Conservation (phyloP, 179 eudicot species). For the Silene noctiflora region DNA sequence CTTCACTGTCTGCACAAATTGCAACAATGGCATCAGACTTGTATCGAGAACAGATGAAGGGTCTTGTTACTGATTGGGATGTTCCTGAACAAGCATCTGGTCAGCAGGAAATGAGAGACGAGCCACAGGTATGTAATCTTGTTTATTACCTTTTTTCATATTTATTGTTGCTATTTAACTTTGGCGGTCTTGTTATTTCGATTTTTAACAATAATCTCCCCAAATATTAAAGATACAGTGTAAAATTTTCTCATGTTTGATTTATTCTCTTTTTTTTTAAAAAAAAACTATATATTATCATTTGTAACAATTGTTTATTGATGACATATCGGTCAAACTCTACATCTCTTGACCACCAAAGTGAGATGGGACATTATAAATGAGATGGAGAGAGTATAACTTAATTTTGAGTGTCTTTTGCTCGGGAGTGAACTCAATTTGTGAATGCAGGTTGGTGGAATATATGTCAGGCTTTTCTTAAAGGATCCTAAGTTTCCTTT, state of each 20-base stretch:
- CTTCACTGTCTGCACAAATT: constrained; percentile 92
- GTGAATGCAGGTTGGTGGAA: constrained; percentile 82
- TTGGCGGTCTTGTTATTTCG: not conserved
- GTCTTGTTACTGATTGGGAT: constrained; percentile 95
- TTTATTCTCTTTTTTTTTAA: not conserved
- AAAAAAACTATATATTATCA: not conserved
- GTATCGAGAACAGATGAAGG: constrained; percentile 90
- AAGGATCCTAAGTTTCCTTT: constrained; percentile 98
- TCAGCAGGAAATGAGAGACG: constrained; percentile 98
- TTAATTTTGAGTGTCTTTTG: not conserved
- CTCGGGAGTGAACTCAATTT: constrained; percentile 4
- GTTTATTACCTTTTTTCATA: not conserved
- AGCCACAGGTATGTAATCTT: constrained; percentile 75
- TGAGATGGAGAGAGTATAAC: not conserved
- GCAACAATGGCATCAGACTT: constrained; percentile 94
- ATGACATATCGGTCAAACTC: not conserved
- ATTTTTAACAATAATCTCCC: not conserved
- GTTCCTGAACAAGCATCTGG: constrained; percentile 88
- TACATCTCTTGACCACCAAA: not conserved
- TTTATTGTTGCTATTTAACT: not conserved
- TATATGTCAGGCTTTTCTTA: constrained; percentile 86
- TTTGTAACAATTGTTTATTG: not conserved
- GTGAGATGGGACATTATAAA: not conserved
- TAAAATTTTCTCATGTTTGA: not conserved
- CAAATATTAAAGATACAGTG: not conserved